A percentile compares a stretch with the other conserved stretches of the same genome.
phyloP scores from a whole-genome alignment of 768 basidiomycete species.

The Cystofilobasidium bisporidii region DNA sequence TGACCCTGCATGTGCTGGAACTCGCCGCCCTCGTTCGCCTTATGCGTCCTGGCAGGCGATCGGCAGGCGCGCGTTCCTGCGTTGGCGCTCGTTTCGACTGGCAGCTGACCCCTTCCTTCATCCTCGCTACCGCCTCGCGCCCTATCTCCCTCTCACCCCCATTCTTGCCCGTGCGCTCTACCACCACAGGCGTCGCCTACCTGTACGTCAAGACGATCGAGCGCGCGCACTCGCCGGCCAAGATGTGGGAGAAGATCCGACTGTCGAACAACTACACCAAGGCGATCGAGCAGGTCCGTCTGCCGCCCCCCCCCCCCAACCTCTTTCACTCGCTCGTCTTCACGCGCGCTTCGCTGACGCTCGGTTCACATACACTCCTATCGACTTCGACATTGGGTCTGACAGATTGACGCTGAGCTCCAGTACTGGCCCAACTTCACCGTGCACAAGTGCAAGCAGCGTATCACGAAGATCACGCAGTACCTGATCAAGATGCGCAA shows the following conservation, averaged over 20 bases:
- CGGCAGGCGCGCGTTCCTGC: too few species aligned
- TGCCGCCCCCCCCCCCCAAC: not conserved
- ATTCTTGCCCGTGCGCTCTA: too few species aligned
- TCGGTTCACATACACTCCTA: too few species aligned
- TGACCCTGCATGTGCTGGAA: not conserved
- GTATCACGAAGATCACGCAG: constrained; percentile 96
- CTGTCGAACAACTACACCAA: constrained; percentile 89
- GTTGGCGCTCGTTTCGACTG: too few species aligned
- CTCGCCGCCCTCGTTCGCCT: too few species aligned
- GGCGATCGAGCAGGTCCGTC: constrained; percentile 79
- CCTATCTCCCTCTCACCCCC: too few species aligned
- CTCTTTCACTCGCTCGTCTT: not conserved
- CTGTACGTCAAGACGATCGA: constrained; percentile 97
- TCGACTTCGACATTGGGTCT: not conserved
- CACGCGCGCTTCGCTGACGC: not conserved
- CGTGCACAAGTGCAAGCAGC: constrained; percentile 98
- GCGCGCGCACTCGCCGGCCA: constrained; percentile 86
- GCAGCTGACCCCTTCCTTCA: not conserved
- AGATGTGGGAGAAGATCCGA: constrained; percentile 95
- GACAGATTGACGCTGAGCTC: constrained; percentile 83
- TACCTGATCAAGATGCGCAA: constrained; percentile 98
- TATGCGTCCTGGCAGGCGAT: too few species aligned
- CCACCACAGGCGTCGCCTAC: constrained; percentile 67
- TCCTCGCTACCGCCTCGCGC: not conserved
- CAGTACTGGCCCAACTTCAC: constrained; percentile 98